These are phyloP conservation scores for Bolboschoenoplectus hybrid DNA, from an alignment of 202 grass and related monocot genomes.

Conservation along the genomic window DNA sequence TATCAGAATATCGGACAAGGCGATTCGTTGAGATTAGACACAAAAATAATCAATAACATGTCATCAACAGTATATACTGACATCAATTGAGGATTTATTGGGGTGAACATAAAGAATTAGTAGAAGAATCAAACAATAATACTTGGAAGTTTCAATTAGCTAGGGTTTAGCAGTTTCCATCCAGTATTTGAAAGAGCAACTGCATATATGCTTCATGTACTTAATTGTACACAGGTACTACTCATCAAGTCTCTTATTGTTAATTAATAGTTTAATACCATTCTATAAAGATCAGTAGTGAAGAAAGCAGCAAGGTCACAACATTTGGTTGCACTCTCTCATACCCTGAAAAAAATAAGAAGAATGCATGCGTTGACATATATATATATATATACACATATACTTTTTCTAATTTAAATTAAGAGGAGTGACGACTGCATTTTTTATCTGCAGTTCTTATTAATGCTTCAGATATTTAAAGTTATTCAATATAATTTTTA, in stretches of 20 bases:
- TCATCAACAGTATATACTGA: neutral
- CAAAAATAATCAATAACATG: neutral
- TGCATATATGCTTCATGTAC: neutral
- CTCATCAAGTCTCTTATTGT: neutral
- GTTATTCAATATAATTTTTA: no score
- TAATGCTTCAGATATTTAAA: no score
- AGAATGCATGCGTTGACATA: neutral
- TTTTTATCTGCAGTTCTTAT: no score
- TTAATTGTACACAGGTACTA: neutral
- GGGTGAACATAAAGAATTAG: no score
- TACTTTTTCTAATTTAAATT: no score
- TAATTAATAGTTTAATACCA: neutral
- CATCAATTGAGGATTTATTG: no score
- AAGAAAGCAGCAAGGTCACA: neutral
- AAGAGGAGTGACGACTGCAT: no score
- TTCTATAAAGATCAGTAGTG: neutral
- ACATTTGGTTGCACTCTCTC: neutral
- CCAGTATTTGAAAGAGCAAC: neutral
- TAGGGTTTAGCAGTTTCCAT: neutral
- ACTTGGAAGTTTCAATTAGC: no score
- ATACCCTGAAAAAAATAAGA: slow-evolving; percentile 10
- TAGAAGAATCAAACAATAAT: no score
- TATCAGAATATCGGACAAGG: neutral
- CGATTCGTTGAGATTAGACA: neutral
- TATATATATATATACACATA: no score